Evolutionary conservation across 1,284 basidiomycete genomes (phyloP).

Genomic region (Chalciporus sp.): DNA sequence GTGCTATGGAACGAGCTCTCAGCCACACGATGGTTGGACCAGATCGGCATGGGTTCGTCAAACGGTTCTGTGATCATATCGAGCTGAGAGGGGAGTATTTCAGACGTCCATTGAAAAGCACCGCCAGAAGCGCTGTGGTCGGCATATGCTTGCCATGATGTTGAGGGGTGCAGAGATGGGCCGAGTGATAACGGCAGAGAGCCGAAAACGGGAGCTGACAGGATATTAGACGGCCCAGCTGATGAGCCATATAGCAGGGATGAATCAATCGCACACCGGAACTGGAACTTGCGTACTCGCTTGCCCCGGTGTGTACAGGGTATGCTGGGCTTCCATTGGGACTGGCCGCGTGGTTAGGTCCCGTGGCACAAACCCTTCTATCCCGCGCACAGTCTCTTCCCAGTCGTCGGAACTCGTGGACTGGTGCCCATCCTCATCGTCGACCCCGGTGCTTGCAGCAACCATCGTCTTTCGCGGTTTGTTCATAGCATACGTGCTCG

Average conservation of each 20-base stretch:
- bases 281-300: constrained; percentile 2
- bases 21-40: neutral
- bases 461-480: too few species aligned
- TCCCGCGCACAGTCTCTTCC: too few species aligned
- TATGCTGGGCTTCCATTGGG: too few species aligned
- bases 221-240: neutral
- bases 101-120: neutral
- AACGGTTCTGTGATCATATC: neutral
- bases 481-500: too few species aligned
- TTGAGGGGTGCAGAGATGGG: constrained; percentile 1
- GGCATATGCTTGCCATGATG: constrained; percentile 1
- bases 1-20: constrained; percentile 8
- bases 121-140: neutral
- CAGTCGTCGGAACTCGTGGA: too few species aligned
- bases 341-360: too few species aligned
- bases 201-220: neutral
- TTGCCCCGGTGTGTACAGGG: too few species aligned
- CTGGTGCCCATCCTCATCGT: too few species aligned
- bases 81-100: neutral
- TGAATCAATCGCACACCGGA: constrained; percentile 6
- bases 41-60: neutral
- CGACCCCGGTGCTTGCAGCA: too few species aligned
- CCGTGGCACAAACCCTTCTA: too few species aligned
- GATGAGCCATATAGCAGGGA: neutral
- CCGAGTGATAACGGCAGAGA: constrained; percentile 1